Evolutionary conservation across 139 green algal genomes (phyloP).

Genomic region (Auxenochlorella protothecoides): DNA sequence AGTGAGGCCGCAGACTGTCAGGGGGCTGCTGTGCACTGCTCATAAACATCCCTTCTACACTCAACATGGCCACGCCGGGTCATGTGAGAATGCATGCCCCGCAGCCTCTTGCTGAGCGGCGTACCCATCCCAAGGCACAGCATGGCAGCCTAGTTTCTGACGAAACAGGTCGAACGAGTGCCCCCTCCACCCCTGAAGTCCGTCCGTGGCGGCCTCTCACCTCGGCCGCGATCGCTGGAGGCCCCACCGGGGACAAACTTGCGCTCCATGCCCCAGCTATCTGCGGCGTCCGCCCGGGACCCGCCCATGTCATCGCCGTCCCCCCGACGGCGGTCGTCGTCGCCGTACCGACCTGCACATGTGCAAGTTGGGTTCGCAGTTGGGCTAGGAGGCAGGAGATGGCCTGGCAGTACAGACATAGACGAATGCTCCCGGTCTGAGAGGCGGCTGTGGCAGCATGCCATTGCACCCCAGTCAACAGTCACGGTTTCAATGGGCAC

Average conservation of each 20-base stretch:
- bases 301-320: constrained; percentile 32
- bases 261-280: constrained; percentile 62
- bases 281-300: constrained; percentile 60
- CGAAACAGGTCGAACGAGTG: neutral
- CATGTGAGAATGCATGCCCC: too few species aligned
- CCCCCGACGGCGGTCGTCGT: constrained; percentile 6
- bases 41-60: too few species aligned
- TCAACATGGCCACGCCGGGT: too few species aligned
- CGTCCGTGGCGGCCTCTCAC: neutral
- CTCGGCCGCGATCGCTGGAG: constrained; percentile 3
- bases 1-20: too few species aligned
- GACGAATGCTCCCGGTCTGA: neutral
- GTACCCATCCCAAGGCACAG: too few species aligned
- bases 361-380: neutral
- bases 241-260: constrained; percentile 46
- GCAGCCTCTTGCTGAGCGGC: too few species aligned
- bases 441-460: too few species aligned
- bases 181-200: too few species aligned
- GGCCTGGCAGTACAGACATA: neutral
- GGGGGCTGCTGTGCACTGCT: too few species aligned
- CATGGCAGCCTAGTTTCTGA: neutral
- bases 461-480: neutral
- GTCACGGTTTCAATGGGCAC: too few species aligned
- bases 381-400: neutral
- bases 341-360: constrained; percentile 10